Evolutionary conservation across 371 early-diverging fungal species (phyloP).

Genomic region (Mucor plumbeus): DNA sequence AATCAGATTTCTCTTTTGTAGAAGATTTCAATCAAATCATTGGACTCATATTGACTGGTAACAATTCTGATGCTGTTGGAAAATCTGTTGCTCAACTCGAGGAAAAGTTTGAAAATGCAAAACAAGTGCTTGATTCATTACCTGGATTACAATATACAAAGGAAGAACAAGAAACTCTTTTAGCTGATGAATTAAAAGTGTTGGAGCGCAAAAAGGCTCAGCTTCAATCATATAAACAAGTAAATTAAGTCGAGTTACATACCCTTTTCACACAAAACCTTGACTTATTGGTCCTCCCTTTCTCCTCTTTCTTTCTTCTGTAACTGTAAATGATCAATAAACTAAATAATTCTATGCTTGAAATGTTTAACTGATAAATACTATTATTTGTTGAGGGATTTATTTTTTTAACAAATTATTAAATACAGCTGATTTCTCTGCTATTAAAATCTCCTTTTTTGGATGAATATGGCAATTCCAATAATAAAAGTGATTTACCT

Average conservation of each 20-base stretch:
- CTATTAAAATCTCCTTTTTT: too few species aligned
- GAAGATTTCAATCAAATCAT: conserved; percentile 46
- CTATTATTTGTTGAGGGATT: too few species aligned
- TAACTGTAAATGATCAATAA: too few species aligned
- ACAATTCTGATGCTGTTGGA: conserved; percentile 47
- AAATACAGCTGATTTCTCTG: too few species aligned
- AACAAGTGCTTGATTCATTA: conserved; percentile 44
- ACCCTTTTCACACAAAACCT: too few species aligned
- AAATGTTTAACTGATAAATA: too few species aligned
- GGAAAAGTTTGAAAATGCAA: conserved; percentile 46
- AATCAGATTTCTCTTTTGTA: conserved; percentile 50
- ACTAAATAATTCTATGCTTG: too few species aligned
- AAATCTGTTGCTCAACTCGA: conserved; percentile 51
- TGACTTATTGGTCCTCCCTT: too few species aligned
- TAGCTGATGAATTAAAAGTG: conserved; percentile 37
- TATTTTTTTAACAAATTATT: too few species aligned
- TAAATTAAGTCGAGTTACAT: neutral
- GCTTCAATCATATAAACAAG: conserved; percentile 22
- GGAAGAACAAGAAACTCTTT: conserved; percentile 49
- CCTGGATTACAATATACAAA: conserved; percentile 55
- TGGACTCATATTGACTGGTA: conserved; percentile 38
- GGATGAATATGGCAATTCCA: too few species aligned
- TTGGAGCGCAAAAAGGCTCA: conserved; percentile 41
- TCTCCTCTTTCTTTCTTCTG: too few species aligned
- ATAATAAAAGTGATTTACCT: too few species aligned